Percentiles rank a stretch among this genome's conserved stretches.
Conservation (phyloP, 1,284 basidiomycete genomes). For the Wallemia mellicola region DNA sequence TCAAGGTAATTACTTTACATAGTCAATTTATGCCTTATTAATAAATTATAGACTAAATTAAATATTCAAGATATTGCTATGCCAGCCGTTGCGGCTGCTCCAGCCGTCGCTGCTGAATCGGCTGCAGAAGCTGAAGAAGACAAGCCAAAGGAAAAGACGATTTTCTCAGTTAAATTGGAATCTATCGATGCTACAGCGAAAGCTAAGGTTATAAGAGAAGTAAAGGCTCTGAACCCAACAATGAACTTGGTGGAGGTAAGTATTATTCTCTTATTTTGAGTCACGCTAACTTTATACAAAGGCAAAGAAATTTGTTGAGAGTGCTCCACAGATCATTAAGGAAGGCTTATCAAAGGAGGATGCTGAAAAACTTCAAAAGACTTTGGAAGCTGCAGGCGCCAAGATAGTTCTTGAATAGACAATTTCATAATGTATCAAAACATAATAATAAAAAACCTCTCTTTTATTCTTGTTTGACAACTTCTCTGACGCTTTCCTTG, state of each 20-base stretch:
- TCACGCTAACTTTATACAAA: no score
- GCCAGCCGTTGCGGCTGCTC: conserved; percentile 41
- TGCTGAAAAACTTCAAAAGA: conserved; percentile 79
- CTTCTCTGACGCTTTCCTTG: conserved; percentile 29
- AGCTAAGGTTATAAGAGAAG: conserved; percentile 92
- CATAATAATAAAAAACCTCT: no score
- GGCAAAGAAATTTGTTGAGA: conserved; percentile 99
- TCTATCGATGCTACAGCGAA: conserved; percentile 70
- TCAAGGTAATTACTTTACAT: conserved; percentile 34
- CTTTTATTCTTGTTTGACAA: conserved; percentile 24
- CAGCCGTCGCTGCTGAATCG: conserved; percentile 23
- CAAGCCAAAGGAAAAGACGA: conserved; percentile 95
- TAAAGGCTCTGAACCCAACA: conserved; percentile 79
- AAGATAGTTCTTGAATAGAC: conserved; percentile 48
- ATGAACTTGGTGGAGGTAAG: conserved; percentile 92
- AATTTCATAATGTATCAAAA: no score
- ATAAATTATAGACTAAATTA: conserved; percentile 33
- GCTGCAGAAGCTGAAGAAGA: conserved; percentile 34
- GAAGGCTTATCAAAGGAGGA: conserved; percentile 93
- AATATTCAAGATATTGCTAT: conserved; percentile 97
- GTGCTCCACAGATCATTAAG: conserved; percentile 72
- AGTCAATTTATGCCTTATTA: neutral
- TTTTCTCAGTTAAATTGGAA: conserved; percentile 81
- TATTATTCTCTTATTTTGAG: no score
- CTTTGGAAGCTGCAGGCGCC: conserved; percentile 66